These are phyloP conservation scores for Monilinia vaccinii-corymbosi DNA, from an alignment of 2,329 filamentous ascomycete species.

Conservation along the genomic window DNA sequence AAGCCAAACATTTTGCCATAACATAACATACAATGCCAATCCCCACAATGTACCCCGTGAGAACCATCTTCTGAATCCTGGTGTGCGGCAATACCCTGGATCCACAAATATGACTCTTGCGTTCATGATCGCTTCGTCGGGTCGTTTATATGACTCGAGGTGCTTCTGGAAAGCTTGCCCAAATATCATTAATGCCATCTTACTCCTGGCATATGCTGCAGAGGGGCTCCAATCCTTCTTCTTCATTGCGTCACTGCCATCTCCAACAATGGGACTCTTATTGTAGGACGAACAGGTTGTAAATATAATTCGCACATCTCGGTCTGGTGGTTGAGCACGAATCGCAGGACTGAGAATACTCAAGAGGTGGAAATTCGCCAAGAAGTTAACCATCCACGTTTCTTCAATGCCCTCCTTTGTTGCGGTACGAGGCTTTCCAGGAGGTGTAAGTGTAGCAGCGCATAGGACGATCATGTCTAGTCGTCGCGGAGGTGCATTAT, in stretches of 20 bases:
- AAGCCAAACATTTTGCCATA: constrained; percentile 79
- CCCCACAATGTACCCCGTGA: constrained; percentile 77
- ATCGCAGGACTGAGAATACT: constrained; percentile 86
- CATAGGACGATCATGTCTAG: constrained; percentile 89
- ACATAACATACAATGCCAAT: constrained; percentile 63
- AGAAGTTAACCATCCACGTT: constrained; percentile 90
- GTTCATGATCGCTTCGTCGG: constrained; percentile 75
- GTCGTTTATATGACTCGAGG: constrained; percentile 71
- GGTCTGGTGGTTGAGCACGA: constrained; percentile 82
- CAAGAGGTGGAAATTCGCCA: constrained; percentile 91
- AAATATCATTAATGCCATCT: constrained; percentile 81
- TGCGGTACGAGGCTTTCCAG: constrained; percentile 46
- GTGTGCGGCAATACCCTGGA: constrained; percentile 75
- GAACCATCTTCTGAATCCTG: constrained; percentile 79
- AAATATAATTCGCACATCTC: constrained; percentile 83
- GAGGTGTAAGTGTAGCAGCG: constrained; percentile 67
- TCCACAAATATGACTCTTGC: constrained; percentile 79
- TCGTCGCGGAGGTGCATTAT: constrained; percentile 81
- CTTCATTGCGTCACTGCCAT: constrained; percentile 35
- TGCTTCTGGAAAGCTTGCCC: constrained; percentile 89
- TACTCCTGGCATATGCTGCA: constrained; percentile 54
- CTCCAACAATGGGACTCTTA: constrained; percentile 57
- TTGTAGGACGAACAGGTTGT: constrained; percentile 86
- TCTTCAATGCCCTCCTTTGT: constrained; percentile 77
- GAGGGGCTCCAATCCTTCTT: constrained; percentile 45